Conservation (phyloP, 2,329 filamentous ascomycete genomes). For the Fusarium napiforme region DNA sequence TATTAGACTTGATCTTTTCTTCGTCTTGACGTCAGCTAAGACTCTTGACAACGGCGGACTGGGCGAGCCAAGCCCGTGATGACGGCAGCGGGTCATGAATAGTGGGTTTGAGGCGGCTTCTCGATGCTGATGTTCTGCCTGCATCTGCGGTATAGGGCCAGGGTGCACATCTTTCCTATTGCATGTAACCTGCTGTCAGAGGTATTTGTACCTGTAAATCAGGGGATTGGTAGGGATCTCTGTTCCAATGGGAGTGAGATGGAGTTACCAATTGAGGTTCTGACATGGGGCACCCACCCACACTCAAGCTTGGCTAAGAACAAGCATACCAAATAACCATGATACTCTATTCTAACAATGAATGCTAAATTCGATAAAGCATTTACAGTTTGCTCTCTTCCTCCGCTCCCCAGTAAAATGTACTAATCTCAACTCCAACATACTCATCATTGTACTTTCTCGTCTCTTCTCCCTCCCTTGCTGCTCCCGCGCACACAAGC, state of each 20-base stretch:
- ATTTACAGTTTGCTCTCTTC: constrained; percentile 22
- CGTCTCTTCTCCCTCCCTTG: constrained; percentile 55
- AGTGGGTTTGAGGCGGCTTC: constrained; percentile 18
- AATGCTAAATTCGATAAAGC: neutral
- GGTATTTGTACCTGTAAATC: constrained; percentile 28
- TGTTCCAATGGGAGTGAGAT: constrained; percentile 15
- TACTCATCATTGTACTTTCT: constrained; percentile 61
- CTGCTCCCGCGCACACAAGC: constrained; percentile 65
- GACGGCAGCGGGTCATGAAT: constrained; percentile 36
- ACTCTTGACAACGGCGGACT: neutral
- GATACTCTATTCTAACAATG: neutral
- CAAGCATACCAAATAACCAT: constrained; percentile 21
- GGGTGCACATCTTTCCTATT: neutral
- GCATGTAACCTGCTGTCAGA: neutral
- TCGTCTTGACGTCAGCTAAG: constrained; percentile 35
- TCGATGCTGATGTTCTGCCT: neutral
- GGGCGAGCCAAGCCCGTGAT: constrained; percentile 33
- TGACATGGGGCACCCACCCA: neutral
- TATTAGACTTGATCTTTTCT: neutral
- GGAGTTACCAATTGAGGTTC: constrained; percentile 2
- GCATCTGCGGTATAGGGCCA: neutral
- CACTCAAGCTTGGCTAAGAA: neutral
- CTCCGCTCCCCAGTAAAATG: constrained; percentile 64
- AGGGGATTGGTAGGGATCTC: constrained; percentile 7
- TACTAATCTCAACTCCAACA: constrained; percentile 61